Evolutionary conservation across 2,329 filamentous ascomycete species (phyloP), one percentile per base, ranked within the genome.

Genomic region (Hymenoscyphus scutula): DNA sequence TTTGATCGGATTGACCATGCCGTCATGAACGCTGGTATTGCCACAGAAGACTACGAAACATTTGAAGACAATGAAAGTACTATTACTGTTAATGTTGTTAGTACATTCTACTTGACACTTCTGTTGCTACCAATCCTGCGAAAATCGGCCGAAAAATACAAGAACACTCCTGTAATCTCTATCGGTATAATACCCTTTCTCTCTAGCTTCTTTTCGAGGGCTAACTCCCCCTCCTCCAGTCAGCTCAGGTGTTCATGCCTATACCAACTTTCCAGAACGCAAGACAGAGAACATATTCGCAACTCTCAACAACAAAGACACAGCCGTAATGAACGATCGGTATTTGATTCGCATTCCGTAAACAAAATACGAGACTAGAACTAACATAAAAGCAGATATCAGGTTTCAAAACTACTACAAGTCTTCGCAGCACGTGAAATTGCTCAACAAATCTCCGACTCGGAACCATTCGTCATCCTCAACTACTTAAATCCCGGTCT

Each of bases 1-100:
- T 34, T 34, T 34, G 29, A 54, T 1, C 76, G 77, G 5, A 63
- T 83, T 1, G 80, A 84, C 65, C 75, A 77, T 29, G 72, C 78
- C 38, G 67, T 81, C 23, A 73, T 75, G 57, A 84, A 70, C 41
- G 67, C 69, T 10, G 63, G 65, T n/a, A 55, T 70, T 19, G 64
- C 58, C 13, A 62, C 48, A 7, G 32, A 27, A 6, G 38, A 60
- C 5, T 69, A 54, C 34, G 56, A 58, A 30, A 4, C 63, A 34
- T 48, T 62, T n/a, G 67, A 70, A 13, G 68, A 65, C 1, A 65
- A 56, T 32, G 65, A 71, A 32, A 61, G 55, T 17, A 53, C 59
- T 19, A 37, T 71, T 10, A 64, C 67, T 8, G 63, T 69, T 45
- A 68, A 71, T 60, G 65, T 65, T 10, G 34, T 69, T 10, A 59